Conservation (phyloP, 2,329 filamentous ascomycete genomes). For the Trematosphaeria pertusa region DNA sequence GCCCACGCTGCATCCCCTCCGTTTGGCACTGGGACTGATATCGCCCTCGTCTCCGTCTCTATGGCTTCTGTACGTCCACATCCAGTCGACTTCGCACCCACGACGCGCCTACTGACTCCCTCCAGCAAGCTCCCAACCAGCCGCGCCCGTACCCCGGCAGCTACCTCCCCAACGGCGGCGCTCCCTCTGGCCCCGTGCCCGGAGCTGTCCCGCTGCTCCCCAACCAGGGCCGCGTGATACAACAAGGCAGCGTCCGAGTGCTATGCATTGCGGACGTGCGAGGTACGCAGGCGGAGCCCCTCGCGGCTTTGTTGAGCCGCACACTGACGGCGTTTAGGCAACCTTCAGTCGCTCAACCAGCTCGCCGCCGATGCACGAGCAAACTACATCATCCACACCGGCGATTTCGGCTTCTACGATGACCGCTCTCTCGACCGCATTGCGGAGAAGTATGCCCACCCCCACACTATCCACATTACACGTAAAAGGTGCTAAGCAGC, state of each 20-base stretch:
- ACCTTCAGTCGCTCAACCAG: slow-evolving; percentile 93
- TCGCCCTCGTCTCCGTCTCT: slow-evolving; percentile 31
- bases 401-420: slow-evolving; percentile 99
- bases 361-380: slow-evolving; percentile 93
- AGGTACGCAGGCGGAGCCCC: slow-evolving; percentile 45
- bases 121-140: slow-evolving; percentile 58
- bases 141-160: slow-evolving; percentile 58
- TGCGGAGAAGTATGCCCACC: slow-evolving; percentile 83
- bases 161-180: slow-evolving; percentile 57
- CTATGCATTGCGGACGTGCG: slow-evolving; percentile 61
- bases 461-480: not conserved
- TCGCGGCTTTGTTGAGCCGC: too few species aligned
- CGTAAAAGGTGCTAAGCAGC: slow-evolving; percentile 20
- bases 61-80: slow-evolving; percentile 45
- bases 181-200: slow-evolving; percentile 50
- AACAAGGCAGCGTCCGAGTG: slow-evolving; percentile 56
- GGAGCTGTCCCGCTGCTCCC: slow-evolving; percentile 57
- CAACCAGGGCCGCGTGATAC: slow-evolving; percentile 61
- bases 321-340: slow-evolving; percentile 68
- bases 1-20: not conserved
- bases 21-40: slow-evolving; percentile 6
- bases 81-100: slow-evolving; percentile 11
- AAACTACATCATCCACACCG: slow-evolving; percentile 97
- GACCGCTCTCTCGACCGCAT: slow-evolving; percentile 94
- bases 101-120: slow-evolving; percentile 28